Conservation (phyloP, 176 grass and related monocot species). For the Aegilops speltoides region DNA sequence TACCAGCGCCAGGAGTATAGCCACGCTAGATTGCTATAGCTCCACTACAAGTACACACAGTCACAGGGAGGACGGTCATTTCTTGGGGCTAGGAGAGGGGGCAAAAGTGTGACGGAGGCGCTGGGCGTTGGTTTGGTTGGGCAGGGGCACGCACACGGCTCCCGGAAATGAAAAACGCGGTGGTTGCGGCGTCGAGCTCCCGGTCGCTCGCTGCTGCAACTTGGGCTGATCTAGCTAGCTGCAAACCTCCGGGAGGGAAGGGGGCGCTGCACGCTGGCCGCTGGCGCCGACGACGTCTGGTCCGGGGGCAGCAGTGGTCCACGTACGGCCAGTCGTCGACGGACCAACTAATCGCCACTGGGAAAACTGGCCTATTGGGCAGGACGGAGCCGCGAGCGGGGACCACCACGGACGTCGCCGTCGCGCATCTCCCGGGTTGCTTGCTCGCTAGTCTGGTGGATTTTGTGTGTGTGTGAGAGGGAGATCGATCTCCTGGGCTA, state of each 20-base stretch:
- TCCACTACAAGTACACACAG: neutral
- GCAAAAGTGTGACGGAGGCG: neutral
- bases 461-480: neutral
- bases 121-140: neutral
- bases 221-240: neutral
- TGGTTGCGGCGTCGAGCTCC: slow-evolving; percentile 33
- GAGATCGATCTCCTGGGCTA: neutral
- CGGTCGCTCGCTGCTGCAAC: neutral
- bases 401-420: slow-evolving; percentile 37
- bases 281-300: slow-evolving; percentile 26
- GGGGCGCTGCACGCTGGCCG: slow-evolving; percentile 29
- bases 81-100: neutral
- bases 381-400: neutral
- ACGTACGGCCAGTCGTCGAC: slow-evolving; percentile 34
- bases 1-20: neutral
- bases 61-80: neutral
- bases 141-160: neutral
- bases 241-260: neutral
- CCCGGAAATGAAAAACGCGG: neutral
- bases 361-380: slow-evolving; percentile 38
- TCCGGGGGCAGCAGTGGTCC: slow-evolving; percentile 47
- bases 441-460: slow-evolving; percentile 3
- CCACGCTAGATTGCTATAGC: neutral
- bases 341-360: slow-evolving; percentile 57
- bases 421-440: neutral